phyloP scores from a whole-genome alignment of 495 filamentous ascomycete genomes.

The Sordaria brevicollis region DNA sequence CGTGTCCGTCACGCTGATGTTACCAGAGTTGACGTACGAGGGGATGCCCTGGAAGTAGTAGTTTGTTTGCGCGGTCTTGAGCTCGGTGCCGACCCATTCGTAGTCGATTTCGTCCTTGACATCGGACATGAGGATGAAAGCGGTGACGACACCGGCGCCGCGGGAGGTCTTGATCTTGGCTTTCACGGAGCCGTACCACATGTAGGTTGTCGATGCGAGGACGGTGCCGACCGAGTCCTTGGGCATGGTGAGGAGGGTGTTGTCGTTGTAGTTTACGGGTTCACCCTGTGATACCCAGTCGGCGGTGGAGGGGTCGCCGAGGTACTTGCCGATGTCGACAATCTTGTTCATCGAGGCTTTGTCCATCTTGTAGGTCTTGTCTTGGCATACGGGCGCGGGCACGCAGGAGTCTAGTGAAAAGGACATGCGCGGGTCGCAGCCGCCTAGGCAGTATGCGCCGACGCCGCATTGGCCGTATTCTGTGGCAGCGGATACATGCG shows the following conservation, averaged over 20 bases:
- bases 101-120: conserved; percentile 98
- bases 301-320: conserved; percentile 64
- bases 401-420: conserved; percentile 74
- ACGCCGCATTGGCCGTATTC: conserved; percentile 91
- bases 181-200: conserved; percentile 95
- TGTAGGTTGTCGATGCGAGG: conserved; percentile 74
- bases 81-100: conserved; percentile 80
- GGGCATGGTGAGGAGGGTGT: conserved; percentile 81
- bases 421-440: conserved; percentile 81
- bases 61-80: conserved; percentile 77
- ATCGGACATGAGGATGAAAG: conserved; percentile 89
- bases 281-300: conserved; percentile 86
- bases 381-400: conserved; percentile 73
- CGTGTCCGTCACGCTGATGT: conserved; percentile 61
- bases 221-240: conserved; percentile 74
- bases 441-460: conserved; percentile 91
- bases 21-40: conserved; percentile 64
- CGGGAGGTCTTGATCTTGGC: conserved; percentile 78
- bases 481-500: conserved; percentile 26
- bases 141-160: conserved; percentile 81
- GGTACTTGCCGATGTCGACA: conserved; percentile 61
- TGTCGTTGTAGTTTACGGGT: conserved; percentile 48
- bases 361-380: conserved; percentile 58
- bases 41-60: conserved; percentile 95
- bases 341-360: conserved; percentile 50